phyloP scores from a whole-genome alignment of 768 basidiomycete genomes.

The Leccinum sublutescens region DNA sequence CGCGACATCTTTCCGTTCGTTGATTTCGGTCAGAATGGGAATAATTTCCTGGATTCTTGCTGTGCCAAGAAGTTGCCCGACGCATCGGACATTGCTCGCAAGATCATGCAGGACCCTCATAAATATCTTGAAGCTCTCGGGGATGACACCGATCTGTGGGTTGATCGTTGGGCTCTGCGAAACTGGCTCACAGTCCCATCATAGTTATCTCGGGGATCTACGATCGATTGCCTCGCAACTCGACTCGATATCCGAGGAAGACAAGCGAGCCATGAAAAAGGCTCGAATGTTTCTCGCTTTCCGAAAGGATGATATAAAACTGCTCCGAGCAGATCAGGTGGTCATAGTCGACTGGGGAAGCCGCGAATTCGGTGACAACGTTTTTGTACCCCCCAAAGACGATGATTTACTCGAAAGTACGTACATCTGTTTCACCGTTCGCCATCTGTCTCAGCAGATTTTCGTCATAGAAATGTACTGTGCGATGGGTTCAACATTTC shows the following conservation, averaged over 20 bases:
- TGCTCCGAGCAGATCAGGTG: constrained; percentile 11
- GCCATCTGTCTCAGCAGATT: not conserved
- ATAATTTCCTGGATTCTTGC: constrained; percentile 14
- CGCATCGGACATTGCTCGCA: constrained; percentile 10
- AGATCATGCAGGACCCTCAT: constrained; percentile 8
- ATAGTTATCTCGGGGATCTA: constrained; percentile 16
- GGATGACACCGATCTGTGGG: constrained; percentile 2
- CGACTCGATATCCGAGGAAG: constrained; percentile 9
- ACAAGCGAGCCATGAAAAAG: constrained; percentile 11
- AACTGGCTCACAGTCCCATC: not conserved
- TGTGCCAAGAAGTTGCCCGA: constrained; percentile 15
- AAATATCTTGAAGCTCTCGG: constrained; percentile 2
- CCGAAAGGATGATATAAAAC: not conserved
- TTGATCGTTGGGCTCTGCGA: not conserved
- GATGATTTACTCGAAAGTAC: constrained; percentile 11
- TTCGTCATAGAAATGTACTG: constrained; percentile 11
- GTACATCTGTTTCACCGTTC: not conserved
- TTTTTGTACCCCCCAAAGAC: constrained; percentile 12
- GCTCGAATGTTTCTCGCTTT: constrained; percentile 10
- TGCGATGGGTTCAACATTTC: constrained; percentile 11
- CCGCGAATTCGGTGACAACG: constrained; percentile 3
- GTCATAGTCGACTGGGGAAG: constrained; percentile 14
- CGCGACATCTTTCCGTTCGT: constrained; percentile 13
- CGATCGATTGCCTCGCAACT: constrained; percentile 10
- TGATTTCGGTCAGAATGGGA: constrained; percentile 12